Base-by-base conservation (phyloP, 768 basidiomycete genomes). In the Cystofilobasidium capitatum region DNA sequence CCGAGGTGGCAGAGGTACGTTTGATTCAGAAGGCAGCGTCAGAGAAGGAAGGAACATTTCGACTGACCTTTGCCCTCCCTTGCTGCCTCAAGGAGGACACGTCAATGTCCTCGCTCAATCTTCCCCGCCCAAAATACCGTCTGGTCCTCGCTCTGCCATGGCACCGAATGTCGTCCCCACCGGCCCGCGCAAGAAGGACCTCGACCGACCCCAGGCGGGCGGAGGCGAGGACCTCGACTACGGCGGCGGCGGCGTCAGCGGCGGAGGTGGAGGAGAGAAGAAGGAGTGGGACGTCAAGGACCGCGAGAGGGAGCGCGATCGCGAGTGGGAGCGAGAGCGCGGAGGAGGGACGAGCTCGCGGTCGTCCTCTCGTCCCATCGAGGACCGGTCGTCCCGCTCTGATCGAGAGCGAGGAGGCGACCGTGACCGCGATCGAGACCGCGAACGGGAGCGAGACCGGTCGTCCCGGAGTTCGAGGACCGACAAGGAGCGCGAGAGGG, bases 221-320 rank as follows among this genome's bases (percentile, higher is more conserved):
- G 33, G 54, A 9, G 61, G 61, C 60, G 66, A 68, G 54, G 66
- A 60, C 9, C 62, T 68, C 33, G 66, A 68, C 36, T 68, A 68
- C 45, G 58, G 64, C 39, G 49, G 44, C 40, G 47, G 44, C 35
- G 51, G 45, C 7, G 62, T 44, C 7, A 49, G 39, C 20, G 47
- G 40, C 7, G 31, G 31, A 7, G 58, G 58, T 17, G 37, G n/a
- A 12, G 58, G 58, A 29, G 51, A 3, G 51, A 20, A 42, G 9
- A 16, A 33, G 8, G 36, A 47, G 8, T 20, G 47, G 31, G 35
- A 31, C 39, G 49, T 33, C 51, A n/a, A 16, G 29, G 35, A 55
- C 3, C 31, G 59, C 24, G 55, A 54, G 35, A 29, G 49, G 5
- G 37, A 47, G 36, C 9, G 44, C n/a, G 42, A 29, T 13, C 24